phyloP scores from a whole-genome alignment of 768 basidiomycete genomes.

The Cystobasidium tubakii region DNA sequence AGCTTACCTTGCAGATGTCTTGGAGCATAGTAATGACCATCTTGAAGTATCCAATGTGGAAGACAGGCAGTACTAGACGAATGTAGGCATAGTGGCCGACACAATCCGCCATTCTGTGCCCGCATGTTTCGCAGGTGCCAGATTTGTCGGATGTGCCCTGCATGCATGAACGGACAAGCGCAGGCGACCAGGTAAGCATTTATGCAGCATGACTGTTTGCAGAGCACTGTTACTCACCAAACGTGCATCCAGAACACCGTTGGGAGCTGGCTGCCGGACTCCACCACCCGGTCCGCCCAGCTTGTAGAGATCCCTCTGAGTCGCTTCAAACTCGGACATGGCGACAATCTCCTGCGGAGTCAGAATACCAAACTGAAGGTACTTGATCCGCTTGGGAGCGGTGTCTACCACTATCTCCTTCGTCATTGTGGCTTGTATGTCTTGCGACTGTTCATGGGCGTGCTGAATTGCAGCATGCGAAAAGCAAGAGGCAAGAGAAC shows the following conservation, averaged over 20 bases:
- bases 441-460: not conserved
- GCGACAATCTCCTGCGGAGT: slow-evolving; percentile 92
- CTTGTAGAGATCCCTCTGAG: slow-evolving; percentile 84
- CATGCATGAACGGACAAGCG: not conserved
- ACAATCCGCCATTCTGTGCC: slow-evolving; percentile 82
- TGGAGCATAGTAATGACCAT: slow-evolving; percentile 89
- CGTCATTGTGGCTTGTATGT: not conserved
- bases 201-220: not conserved
- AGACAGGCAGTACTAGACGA: slow-evolving; percentile 90
- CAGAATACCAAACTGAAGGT: slow-evolving; percentile 89
- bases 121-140: slow-evolving; percentile 89
- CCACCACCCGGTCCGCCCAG: slow-evolving; percentile 52
- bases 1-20: slow-evolving; percentile 84
- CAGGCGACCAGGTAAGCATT: not conserved
- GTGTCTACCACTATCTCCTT: slow-evolving; percentile 39
- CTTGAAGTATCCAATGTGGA: slow-evolving; percentile 97
- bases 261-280: slow-evolving; percentile 75
- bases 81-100: slow-evolving; percentile 99
- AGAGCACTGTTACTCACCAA: slow-evolving; percentile 57
- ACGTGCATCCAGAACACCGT: slow-evolving; percentile 87
- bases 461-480: not conserved
- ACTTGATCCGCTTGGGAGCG: slow-evolving; percentile 55
- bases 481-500: not conserved
- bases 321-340: slow-evolving; percentile 92
- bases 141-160: slow-evolving; percentile 93